These are phyloP conservation scores for Citrus hindsii DNA, from an alignment of 345 rosid genomes.

Conservation along the genomic window DNA sequence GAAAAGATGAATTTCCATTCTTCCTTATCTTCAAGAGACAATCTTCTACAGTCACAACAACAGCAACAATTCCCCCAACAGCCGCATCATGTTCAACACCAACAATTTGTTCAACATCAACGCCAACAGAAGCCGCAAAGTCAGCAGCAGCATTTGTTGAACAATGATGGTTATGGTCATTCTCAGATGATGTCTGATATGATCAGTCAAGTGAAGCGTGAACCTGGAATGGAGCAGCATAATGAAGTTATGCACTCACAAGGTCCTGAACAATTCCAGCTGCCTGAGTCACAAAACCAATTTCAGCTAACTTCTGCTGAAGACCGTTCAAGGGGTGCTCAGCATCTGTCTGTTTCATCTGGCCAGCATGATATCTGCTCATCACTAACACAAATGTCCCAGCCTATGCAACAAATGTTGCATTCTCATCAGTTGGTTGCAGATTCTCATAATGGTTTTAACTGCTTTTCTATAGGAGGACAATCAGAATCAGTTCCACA, in stretches of 20 bases:
- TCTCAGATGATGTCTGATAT: constrained; percentile 53
- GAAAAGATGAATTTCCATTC: constrained; percentile 56
- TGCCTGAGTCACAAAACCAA: constrained; percentile 62
- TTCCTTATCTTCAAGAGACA: constrained; percentile 43
- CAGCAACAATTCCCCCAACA: constrained; percentile 65
- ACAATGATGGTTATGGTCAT: constrained; percentile 53
- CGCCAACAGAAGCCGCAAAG: constrained; percentile 54
- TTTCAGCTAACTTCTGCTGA: constrained; percentile 61
- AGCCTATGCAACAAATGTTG: constrained; percentile 57
- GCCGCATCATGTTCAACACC: constrained; percentile 52
- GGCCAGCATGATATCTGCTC: constrained; percentile 42
- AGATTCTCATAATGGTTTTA: constrained; percentile 50
- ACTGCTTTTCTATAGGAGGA: constrained; percentile 41
- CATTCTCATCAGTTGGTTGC: constrained; percentile 48
- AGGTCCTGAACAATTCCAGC: constrained; percentile 53
- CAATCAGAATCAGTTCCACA: constrained; percentile 49
- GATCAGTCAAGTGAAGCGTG: constrained; percentile 52
- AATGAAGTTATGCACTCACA: constrained; percentile 50
- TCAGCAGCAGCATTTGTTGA: constrained; percentile 49
- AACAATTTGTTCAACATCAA: constrained; percentile 57
- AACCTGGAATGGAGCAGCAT: constrained; percentile 57
- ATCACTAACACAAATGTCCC: constrained; percentile 48
- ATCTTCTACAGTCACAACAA: constrained; percentile 52
- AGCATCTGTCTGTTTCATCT: constrained; percentile 36
- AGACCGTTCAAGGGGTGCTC: constrained; percentile 41